These are phyloP conservation scores for Penicillium decumbens DNA, from an alignment of 2,329 filamentous ascomycete species.

Conservation along the genomic window DNA sequence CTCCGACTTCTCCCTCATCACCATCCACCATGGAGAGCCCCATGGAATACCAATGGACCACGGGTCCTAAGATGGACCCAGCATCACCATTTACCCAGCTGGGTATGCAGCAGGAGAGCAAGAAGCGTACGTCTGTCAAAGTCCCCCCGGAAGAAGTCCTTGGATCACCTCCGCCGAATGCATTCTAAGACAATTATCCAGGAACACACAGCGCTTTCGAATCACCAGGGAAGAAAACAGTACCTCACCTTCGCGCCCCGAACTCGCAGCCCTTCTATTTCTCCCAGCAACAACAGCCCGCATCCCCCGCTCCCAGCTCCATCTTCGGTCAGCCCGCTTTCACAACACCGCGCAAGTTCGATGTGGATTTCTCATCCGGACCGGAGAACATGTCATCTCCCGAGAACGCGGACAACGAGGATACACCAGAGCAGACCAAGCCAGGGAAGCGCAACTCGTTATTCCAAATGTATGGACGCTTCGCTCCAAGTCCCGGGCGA, in stretches of 20 bases:
- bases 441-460: constrained; percentile 38
- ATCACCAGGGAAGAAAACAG: constrained; percentile 47
- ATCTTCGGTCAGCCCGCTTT: constrained; percentile 43
- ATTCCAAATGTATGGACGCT: constrained; percentile 42
- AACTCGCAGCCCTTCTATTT: constrained; percentile 50
- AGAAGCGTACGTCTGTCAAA: constrained; percentile 41
- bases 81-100: constrained; percentile 48
- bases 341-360: constrained; percentile 47
- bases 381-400: constrained; percentile 46
- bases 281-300: constrained; percentile 34
- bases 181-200: constrained; percentile 11
- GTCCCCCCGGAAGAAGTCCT: neutral
- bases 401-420: constrained; percentile 46
- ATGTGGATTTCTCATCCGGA: constrained; percentile 47
- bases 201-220: constrained; percentile 41
- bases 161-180: neutral
- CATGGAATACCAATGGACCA: constrained; percentile 50
- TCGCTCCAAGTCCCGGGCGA: constrained; percentile 53
- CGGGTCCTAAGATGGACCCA: constrained; percentile 38
- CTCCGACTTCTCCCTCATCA: constrained; percentile 7
- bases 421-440: constrained; percentile 42
- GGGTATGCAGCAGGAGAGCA: constrained; percentile 39
- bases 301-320: constrained; percentile 30
- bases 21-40: constrained; percentile 33
- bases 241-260: constrained; percentile 47